Conservation (phyloP, 805 yeast species). For the Tetrapisispora taiwanensis region DNA sequence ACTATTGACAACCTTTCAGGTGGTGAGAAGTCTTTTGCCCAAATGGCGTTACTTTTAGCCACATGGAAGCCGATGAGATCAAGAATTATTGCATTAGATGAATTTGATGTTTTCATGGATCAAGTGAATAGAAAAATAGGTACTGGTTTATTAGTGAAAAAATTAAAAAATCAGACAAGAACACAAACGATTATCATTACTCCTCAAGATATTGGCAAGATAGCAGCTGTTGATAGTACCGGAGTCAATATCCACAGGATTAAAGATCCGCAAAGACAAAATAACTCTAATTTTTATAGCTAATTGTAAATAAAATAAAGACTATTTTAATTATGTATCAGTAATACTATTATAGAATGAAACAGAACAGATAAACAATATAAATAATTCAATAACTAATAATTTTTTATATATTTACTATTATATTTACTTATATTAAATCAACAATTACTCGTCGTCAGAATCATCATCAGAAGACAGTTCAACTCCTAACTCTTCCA, state of each 20-base stretch:
- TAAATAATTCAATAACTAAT: too few relatives aligned
- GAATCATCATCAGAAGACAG: conserved; percentile 62
- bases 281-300: conserved; percentile 16
- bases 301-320: background rate
- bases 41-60: conserved; percentile 74
- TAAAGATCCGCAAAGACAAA: conserved; percentile 32
- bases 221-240: conserved; percentile 51
- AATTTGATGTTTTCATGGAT: conserved; percentile 97
- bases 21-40: conserved; percentile 93
- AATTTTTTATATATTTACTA: too few relatives aligned
- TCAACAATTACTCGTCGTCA: conserved; percentile 40
- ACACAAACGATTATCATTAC: conserved; percentile 89
- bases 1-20: conserved; percentile 83
- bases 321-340: too few relatives aligned
- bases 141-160: conserved; percentile 59
- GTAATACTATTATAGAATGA: too few relatives aligned
- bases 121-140: conserved; percentile 78
- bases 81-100: conserved; percentile 82
- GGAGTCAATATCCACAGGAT: conserved; percentile 58
- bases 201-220: conserved; percentile 73
- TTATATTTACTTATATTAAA: too few relatives aligned
- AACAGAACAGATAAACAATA: too few relatives aligned
- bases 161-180: conserved; percentile 47
- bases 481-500: conserved; percentile 45
- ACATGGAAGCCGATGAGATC: conserved; percentile 93